Evolutionary conservation across 495 filamentous ascomycete genomes (phyloP).

Genomic region (Venustampulla echinocandica): DNA sequence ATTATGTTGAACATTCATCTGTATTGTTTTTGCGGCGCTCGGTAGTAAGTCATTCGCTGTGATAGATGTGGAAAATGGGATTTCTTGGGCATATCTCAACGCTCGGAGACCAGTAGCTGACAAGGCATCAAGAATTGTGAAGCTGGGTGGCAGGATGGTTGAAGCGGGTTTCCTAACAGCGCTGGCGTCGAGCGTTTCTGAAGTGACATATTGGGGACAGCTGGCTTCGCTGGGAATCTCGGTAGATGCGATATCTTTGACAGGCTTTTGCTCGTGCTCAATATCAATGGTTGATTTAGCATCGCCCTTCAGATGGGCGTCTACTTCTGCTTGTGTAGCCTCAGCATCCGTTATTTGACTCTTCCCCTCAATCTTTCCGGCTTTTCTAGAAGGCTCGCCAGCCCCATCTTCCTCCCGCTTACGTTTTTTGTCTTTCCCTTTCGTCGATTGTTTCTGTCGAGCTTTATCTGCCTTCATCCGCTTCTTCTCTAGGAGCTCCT

Average conservation of each 20-base stretch:
- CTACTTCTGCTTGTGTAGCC: background rate
- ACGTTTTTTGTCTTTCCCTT: constrained; percentile 39
- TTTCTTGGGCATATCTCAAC: constrained; percentile 82
- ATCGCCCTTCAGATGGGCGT: background rate
- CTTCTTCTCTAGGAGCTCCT: constrained; percentile 51
- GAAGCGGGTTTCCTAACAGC: constrained; percentile 9
- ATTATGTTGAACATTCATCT: constrained; percentile 77
- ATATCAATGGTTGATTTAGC: background rate
- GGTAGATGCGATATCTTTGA: background rate
- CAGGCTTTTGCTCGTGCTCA: background rate
- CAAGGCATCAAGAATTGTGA: constrained; percentile 86
- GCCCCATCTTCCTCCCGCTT: constrained; percentile 24
- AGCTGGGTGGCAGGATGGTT: constrained; percentile 27
- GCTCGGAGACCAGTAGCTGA: constrained; percentile 92
- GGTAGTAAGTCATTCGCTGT: constrained; percentile 84
- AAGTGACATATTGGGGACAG: background rate
- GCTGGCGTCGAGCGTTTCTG: background rate
- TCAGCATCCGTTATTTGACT: background rate
- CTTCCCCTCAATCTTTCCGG: constrained; percentile 16
- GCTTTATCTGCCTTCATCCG: constrained; percentile 27
- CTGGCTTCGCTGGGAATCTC: background rate
- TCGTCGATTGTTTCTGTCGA: constrained; percentile 27
- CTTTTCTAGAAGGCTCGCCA: constrained; percentile 12
- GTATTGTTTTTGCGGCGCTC: constrained; percentile 71
- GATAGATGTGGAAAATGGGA: constrained; percentile 70